These are phyloP conservation scores for Gypsophila paniculata DNA, from an alignment of 179 eudicot genomes.

Conservation along the genomic window DNA sequence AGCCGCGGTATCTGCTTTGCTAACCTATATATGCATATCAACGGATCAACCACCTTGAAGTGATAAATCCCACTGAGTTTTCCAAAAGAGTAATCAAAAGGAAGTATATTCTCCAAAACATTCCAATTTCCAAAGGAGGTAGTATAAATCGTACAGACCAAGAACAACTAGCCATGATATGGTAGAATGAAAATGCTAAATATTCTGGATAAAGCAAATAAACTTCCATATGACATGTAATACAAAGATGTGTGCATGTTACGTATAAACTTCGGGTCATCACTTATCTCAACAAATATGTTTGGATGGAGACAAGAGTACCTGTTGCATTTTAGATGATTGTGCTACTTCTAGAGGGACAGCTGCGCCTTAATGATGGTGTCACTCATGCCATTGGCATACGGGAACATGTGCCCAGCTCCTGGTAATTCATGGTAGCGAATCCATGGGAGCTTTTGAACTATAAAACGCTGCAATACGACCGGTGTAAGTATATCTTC, in stretches of 20 bases:
- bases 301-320: constrained; percentile 9
- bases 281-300: constrained; percentile 2
- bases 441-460: constrained; percentile 44
- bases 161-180: neutral
- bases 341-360: constrained; percentile 27
- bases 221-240: neutral
- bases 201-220: constrained; percentile 1
- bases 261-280: neutral
- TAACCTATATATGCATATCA: too few species aligned
- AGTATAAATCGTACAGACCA: neutral
- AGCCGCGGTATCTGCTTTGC: too few species aligned
- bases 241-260: neutral
- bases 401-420: constrained; percentile 45
- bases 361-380: constrained; percentile 39
- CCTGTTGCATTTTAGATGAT: constrained; percentile 7
- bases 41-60: too few species aligned
- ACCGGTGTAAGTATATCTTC: constrained; percentile 49
- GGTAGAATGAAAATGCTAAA: neutral
- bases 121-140: neutral
- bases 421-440: constrained; percentile 43
- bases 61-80: too few species aligned
- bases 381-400: constrained; percentile 37
- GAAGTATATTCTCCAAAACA: neutral
- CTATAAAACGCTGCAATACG: constrained; percentile 35
- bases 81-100: neutral